Base-by-base conservation (phyloP, 257 asterid species). In the Ilex asprella region DNA sequence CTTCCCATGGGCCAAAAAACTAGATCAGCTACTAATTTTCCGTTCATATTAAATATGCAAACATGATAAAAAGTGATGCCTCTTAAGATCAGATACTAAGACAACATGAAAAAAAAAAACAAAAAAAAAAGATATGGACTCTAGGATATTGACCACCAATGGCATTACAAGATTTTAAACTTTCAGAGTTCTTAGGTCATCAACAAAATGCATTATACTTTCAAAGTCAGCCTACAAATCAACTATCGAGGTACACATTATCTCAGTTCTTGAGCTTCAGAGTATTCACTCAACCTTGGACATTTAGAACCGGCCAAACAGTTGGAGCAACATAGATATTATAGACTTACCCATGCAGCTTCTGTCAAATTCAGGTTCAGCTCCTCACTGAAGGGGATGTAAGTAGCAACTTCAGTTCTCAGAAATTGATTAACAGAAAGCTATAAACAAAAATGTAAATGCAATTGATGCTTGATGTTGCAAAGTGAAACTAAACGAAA, bases 271-370 rank as follows among this genome's bases (percentile, higher is more conserved):
- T 46, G 52, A 10, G 14, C 52, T 14, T 4, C 10, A 11, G n/a
- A 7, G 10, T 46, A 11, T 46, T 46, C 52, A 6, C 14, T 46
- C 52, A 4, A 4, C 41, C 52, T 46, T 46, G 10, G 10, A 14
- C 15, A 46, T 12, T 46, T 46, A 12, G n/a, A 46, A 10, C 10
- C 0, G 13, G 13, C 10, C 6, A 56, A 29, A 39, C 41, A 50
- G 13, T 13, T 61, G 56, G 29, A 39, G 56, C 50, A 67, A 65
- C 16, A 59, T 55, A 55, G 67, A 69, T 70, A 43, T 61, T 30
- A 39, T 59, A 53, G 62, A 69, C 94, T 10, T 86, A 92, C 99
- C 97, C 96, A 78, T 68, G 99, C 99, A 32, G 99, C 99, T 81
- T 89, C 94, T 2, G 99, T 82, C 61, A 92, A 78, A 67, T 92